A percentile compares a stretch with the other conserved stretches of the same genome.
Conservation (phyloP, 2,329 filamentous ascomycete genomes). For the Laburnicola sp. region DNA sequence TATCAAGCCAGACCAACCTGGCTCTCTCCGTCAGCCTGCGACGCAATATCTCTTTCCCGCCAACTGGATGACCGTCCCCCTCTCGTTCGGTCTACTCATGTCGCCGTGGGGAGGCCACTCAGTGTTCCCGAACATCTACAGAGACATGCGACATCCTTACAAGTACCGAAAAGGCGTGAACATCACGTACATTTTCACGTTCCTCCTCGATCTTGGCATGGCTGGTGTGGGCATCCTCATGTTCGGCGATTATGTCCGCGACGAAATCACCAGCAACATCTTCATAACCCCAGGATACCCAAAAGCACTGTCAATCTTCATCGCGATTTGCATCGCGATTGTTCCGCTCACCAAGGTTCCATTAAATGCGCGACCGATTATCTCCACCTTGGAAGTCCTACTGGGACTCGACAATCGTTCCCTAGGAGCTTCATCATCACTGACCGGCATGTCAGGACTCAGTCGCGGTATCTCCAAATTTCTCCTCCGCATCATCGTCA, state of each 20-base stretch:
- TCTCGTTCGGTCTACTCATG: slow-evolving; percentile 90
- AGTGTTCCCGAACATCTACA: slow-evolving; percentile 83
- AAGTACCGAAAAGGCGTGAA: slow-evolving; percentile 77
- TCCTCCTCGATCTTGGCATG: slow-evolving; percentile 77
- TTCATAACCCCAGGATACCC: slow-evolving; percentile 76
- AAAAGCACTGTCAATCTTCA: slow-evolving; percentile 69
- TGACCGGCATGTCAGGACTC: slow-evolving; percentile 59
- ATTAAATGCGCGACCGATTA: slow-evolving; percentile 82
- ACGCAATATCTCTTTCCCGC: slow-evolving; percentile 78
- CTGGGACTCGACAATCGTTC: slow-evolving; percentile 68
- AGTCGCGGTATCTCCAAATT: slow-evolving; percentile 63
- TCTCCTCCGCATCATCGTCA: slow-evolving; percentile 65
- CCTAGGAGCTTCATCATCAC: slow-evolving; percentile 53
- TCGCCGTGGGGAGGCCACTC: slow-evolving; percentile 73
- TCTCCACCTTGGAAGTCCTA: slow-evolving; percentile 81
- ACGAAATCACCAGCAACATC: slow-evolving; percentile 91
- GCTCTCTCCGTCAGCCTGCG: slow-evolving; percentile 80
- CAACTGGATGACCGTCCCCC: slow-evolving; percentile 83
- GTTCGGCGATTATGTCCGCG: slow-evolving; percentile 87
- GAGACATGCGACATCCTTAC: slow-evolving; percentile 78
- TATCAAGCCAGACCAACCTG: slow-evolving; percentile 75
- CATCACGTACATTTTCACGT: slow-evolving; percentile 83
- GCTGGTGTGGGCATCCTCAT: slow-evolving; percentile 85
- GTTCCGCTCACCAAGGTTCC: slow-evolving; percentile 97
- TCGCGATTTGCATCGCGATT: slow-evolving; percentile 85